Evolutionary conservation across 331 rosid genomes (phyloP).

Genomic region (Arachis monticola): DNA sequence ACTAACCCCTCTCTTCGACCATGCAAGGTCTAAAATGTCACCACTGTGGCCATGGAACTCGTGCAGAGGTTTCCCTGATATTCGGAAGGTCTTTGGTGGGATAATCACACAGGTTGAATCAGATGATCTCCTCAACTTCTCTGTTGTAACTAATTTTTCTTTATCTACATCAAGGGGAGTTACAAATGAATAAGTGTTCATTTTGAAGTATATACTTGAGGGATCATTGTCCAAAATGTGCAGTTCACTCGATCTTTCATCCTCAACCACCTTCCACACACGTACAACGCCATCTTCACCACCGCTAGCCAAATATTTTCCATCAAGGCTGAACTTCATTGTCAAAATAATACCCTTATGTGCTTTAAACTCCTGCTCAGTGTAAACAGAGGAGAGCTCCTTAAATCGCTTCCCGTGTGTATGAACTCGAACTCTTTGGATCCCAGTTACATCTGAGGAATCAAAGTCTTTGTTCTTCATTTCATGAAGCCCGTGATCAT

Average conservation of each 20-base stretch:
- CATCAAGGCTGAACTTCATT: constrained; percentile 80
- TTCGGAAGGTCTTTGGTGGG: constrained; percentile 63
- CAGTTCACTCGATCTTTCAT: constrained; percentile 49
- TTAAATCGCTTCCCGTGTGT: constrained; percentile 52
- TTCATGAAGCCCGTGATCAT: constrained; percentile 40
- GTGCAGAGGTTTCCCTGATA: constrained; percentile 66
- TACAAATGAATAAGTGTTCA: constrained; percentile 53
- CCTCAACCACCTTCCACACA: constrained; percentile 72
- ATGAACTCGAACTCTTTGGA: constrained; percentile 62
- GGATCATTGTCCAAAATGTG: constrained; percentile 51
- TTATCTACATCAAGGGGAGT: constrained; percentile 48
- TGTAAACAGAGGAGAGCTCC: constrained; percentile 67
- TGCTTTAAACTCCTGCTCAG: constrained; percentile 64
- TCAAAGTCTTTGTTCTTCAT: constrained; percentile 39
- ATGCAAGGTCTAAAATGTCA: constrained; percentile 75
- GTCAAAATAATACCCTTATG: constrained; percentile 67
- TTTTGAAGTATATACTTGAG: constrained; percentile 60
- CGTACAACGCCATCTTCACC: constrained; percentile 73
- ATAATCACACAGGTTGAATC: constrained; percentile 64
- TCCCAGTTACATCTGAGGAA: constrained; percentile 42
- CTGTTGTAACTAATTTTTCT: constrained; percentile 49
- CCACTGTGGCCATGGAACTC: constrained; percentile 66
- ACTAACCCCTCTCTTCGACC: constrained; percentile 82
- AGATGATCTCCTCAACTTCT: constrained; percentile 51
- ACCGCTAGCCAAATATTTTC: constrained; percentile 68